Percentiles rank a stretch among this genome's conserved stretches.
Conservation (phyloP, 176 grass and related monocot species). For the Phoenix dactylifera region DNA sequence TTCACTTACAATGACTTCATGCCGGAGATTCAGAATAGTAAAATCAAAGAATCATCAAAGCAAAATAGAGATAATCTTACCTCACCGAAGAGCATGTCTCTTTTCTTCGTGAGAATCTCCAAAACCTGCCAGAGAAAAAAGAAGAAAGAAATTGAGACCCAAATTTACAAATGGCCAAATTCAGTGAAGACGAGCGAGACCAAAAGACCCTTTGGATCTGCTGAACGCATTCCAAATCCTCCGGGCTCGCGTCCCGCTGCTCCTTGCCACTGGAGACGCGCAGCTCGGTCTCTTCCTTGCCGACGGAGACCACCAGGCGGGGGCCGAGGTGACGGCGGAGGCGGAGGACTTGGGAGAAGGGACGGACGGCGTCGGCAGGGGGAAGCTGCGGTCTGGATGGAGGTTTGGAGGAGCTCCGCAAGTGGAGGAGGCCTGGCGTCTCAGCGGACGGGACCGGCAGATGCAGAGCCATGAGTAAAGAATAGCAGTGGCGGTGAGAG, state of each 20-base stretch:
- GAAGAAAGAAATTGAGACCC: too few species aligned
- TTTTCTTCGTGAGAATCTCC: conserved; percentile 75
- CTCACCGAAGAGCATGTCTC: conserved; percentile 92
- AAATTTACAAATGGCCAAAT: neutral
- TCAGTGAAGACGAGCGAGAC: neutral
- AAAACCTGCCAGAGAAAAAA: conserved; percentile 35
- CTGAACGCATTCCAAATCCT: conserved; percentile 53
- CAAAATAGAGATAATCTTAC: conserved; percentile 20
- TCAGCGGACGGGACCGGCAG: neutral
- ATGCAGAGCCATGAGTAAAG: conserved; percentile 5
- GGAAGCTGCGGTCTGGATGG: neutral
- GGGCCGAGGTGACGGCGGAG: conserved; percentile 3
- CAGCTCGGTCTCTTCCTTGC: conserved; percentile 32
- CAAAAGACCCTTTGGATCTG: conserved; percentile 55
- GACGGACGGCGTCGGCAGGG: neutral
- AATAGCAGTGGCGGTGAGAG: too few species aligned
- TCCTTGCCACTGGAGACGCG: conserved; percentile 19
- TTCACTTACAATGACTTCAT: too few species aligned
- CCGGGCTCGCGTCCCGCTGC: conserved; percentile 39
- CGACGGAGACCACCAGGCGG: conserved; percentile 22
- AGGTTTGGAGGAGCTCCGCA: neutral
- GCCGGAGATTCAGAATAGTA: too few species aligned
- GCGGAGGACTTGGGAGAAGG: neutral
- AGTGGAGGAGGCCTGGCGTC: neutral
- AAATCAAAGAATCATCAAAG: too few species aligned